Evolutionary conservation across 257 asterid genomes (phyloP).

Genomic region (Solanum pimpinellifolium): DNA sequence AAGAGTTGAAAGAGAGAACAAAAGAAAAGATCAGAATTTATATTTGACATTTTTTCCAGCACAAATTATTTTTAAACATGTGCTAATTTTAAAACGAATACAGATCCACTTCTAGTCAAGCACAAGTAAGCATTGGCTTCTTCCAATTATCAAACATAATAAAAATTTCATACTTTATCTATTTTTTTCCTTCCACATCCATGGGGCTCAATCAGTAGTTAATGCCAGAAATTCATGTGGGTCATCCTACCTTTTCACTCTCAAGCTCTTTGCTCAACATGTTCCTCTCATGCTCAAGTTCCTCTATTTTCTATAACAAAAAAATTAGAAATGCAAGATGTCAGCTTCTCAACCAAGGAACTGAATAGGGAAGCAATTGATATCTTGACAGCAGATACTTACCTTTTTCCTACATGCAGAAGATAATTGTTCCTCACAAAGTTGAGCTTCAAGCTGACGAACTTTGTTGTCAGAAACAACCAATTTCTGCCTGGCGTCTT

Average conservation of each 20-base stretch:
- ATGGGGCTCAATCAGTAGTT: background rate
- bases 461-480: constrained; percentile 81
- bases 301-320: constrained; percentile 62
- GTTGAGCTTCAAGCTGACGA: constrained; percentile 81
- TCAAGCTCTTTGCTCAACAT: constrained; percentile 77
- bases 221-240: background rate
- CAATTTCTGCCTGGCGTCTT: constrained; percentile 84
- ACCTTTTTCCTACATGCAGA: constrained; percentile 56
- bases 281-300: constrained; percentile 64
- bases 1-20: constrained; percentile 9
- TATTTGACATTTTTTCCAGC: background rate
- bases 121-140: background rate
- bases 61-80: background rate
- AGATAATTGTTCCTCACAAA: constrained; percentile 67
- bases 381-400: background rate
- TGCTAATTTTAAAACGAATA: background rate
- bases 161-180: background rate
- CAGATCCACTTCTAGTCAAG: background rate
- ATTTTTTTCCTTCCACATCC: background rate
- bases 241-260: constrained; percentile 75
- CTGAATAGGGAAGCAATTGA: background rate
- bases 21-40: background rate
- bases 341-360: constrained; percentile 7
- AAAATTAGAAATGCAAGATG: background rate
- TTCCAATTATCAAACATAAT: background rate